phyloP scores from a whole-genome alignment of 305 asterid species.

The Solanum hybrid region DNA sequence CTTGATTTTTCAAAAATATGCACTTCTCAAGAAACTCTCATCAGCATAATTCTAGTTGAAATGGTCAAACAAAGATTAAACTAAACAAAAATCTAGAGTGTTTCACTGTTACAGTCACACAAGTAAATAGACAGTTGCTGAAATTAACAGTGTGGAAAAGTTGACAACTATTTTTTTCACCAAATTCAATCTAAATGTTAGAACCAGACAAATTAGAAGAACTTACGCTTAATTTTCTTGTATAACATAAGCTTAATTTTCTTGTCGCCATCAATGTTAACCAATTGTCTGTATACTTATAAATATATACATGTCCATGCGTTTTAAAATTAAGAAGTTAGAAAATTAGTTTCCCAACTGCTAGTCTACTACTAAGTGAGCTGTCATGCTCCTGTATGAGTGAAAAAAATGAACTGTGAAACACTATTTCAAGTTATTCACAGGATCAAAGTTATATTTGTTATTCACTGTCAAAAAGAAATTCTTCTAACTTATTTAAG shows the following conservation, averaged over 20 bases:
- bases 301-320: neutral
- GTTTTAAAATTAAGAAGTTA: neutral
- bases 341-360: neutral
- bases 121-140: slow-evolving; percentile 17
- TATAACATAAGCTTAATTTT: neutral
- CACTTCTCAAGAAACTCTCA: neutral
- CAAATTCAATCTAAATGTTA: neutral
- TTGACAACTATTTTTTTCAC: slow-evolving; percentile 6
- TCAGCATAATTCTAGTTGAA: neutral
- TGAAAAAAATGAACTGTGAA: neutral
- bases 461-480: neutral
- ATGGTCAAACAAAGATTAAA: slow-evolving; percentile 8
- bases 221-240: neutral
- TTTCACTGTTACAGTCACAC: neutral
- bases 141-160: slow-evolving; percentile 19
- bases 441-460: neutral
- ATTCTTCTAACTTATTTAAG: neutral
- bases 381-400: neutral
- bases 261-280: neutral
- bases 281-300: neutral
- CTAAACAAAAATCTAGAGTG: neutral
- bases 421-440: neutral
- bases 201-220: slow-evolving; percentile 1
- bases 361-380: neutral
- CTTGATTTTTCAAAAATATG: neutral